Conservation (phyloP, 108 stramenopile genomes). For the Seminavis robusta region DNA sequence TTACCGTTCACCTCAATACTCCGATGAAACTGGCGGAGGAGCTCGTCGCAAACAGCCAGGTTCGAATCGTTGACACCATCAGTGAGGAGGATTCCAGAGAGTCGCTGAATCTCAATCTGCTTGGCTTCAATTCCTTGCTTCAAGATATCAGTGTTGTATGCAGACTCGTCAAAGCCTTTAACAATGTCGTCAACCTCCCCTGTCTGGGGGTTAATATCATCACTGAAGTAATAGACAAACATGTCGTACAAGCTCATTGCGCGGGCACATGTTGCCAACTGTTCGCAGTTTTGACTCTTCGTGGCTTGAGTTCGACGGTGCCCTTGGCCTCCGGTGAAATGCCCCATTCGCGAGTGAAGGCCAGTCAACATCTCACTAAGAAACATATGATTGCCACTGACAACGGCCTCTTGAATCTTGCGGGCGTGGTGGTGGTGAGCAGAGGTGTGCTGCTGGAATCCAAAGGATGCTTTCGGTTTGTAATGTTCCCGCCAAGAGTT, state of each 20-base stretch:
- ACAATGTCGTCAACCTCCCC: not conserved
- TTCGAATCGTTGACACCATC: not conserved
- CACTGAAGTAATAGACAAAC: not conserved
- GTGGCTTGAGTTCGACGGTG: not conserved
- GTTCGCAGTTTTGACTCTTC: not conserved
- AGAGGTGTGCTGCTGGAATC: not conserved
- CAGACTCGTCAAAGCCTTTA: not conserved
- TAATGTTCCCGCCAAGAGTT: too few relatives aligned
- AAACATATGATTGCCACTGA: not conserved
- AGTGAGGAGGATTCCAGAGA: too few relatives aligned
- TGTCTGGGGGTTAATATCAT: not conserved
- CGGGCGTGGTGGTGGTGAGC: not conserved
- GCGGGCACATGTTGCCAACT: not conserved
- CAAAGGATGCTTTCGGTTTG: too few relatives aligned
- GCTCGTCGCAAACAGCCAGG: not conserved
- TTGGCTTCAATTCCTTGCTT: not conserved
- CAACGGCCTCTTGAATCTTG: not conserved
- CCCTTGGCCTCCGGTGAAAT: not conserved
- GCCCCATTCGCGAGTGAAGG: not conserved
- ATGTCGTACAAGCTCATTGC: not conserved
- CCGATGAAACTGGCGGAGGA: not conserved
- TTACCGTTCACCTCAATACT: not conserved
- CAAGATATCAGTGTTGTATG: too few relatives aligned
- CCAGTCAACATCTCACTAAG: not conserved
- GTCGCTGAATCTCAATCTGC: too few relatives aligned